Conservation (phyloP, 1,139 yeast genomes). For the Scheffersomyces quercinus region DNA sequence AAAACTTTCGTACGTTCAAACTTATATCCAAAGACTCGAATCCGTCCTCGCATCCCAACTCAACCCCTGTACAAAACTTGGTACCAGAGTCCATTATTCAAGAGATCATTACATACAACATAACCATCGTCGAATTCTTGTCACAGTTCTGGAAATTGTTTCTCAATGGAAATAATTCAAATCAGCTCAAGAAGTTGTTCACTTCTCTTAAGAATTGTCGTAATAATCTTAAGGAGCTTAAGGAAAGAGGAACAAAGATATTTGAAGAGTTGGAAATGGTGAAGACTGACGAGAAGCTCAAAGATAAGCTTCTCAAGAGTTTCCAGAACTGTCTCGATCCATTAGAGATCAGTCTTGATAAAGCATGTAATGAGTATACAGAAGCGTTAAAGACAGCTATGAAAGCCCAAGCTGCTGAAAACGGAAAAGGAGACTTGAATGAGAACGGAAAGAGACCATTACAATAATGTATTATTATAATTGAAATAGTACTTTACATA, state of each 20-base stretch:
- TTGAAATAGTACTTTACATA: slow-evolving; percentile 1
- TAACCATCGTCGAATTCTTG: slow-evolving; percentile 43
- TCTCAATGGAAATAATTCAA: slow-evolving; percentile 38
- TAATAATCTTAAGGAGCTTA: slow-evolving; percentile 13
- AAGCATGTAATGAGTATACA: slow-evolving; percentile 33
- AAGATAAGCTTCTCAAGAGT: slow-evolving; percentile 36
- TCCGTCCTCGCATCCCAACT: slow-evolving; percentile 8
- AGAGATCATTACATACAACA: slow-evolving; percentile 39
- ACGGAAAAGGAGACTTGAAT: slow-evolving; percentile 15
- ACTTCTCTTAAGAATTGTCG: slow-evolving; percentile 36
- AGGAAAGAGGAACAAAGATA: slow-evolving; percentile 9
- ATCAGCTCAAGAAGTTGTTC: slow-evolving; percentile 39
- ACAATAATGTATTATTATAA: slow-evolving; percentile 4
- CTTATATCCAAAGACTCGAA: slow-evolving; percentile 21
- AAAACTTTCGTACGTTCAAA: slow-evolving; percentile 55
- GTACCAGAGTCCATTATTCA: slow-evolving; percentile 29
- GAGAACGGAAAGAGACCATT: slow-evolving; percentile 30
- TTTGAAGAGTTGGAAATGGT: slow-evolving; percentile 12
- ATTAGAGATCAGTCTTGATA: slow-evolving; percentile 29
- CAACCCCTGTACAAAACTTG: slow-evolving; percentile 16
- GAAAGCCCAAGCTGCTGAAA: slow-evolving; percentile 10
- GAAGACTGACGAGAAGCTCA: slow-evolving; percentile 29
- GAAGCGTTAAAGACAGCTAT: slow-evolving; percentile 24
- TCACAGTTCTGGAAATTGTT: slow-evolving; percentile 48
- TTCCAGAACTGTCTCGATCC: slow-evolving; percentile 31